These are phyloP conservation scores for Terfezia claveryi DNA, from an alignment of 495 filamentous ascomycete species.

Conservation along the genomic window DNA sequence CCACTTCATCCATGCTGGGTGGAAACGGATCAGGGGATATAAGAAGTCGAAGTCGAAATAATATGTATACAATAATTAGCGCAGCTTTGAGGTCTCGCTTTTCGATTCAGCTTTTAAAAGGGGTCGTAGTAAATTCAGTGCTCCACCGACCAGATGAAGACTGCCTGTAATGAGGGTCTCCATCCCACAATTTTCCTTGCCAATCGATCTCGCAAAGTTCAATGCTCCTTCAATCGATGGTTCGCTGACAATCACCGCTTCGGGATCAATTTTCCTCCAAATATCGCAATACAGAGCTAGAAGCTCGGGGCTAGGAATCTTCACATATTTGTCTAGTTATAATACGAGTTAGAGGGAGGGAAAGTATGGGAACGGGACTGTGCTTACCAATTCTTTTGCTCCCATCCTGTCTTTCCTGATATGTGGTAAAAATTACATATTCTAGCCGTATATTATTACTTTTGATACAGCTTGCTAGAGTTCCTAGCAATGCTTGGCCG, in stretches of 20 bases:
- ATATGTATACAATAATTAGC: too few species aligned
- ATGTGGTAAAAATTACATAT: conserved; percentile 13
- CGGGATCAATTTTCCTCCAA: conserved; percentile 16
- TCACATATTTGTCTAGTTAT: conserved; percentile 15
- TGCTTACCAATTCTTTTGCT: background rate
- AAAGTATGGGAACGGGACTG: too few species aligned
- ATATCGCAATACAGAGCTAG: conserved; percentile 13
- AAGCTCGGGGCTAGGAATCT: conserved; percentile 11
- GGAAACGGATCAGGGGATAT: too few species aligned
- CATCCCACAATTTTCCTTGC: conserved; percentile 9
- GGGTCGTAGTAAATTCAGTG: conserved; percentile 22
- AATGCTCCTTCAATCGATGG: background rate
- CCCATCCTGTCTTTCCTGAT: conserved; percentile 2
- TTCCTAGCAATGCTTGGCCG: too few species aligned
- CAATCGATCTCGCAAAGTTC: conserved; percentile 11
- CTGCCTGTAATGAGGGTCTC: conserved; percentile 39
- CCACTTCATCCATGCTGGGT: too few species aligned
- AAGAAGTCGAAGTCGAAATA: too few species aligned
- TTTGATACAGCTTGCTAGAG: too few species aligned
- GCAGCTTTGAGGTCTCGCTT: too few species aligned
- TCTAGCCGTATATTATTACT: conserved; percentile 4
- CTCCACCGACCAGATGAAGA: conserved; percentile 37
- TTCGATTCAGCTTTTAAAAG: too few species aligned
- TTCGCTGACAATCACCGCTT: conserved; percentile 10
- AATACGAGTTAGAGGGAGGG: too few species aligned